These are phyloP conservation scores for Penicillium turbatum DNA, from an alignment of 495 filamentous ascomycete genomes.

Conservation along the genomic window DNA sequence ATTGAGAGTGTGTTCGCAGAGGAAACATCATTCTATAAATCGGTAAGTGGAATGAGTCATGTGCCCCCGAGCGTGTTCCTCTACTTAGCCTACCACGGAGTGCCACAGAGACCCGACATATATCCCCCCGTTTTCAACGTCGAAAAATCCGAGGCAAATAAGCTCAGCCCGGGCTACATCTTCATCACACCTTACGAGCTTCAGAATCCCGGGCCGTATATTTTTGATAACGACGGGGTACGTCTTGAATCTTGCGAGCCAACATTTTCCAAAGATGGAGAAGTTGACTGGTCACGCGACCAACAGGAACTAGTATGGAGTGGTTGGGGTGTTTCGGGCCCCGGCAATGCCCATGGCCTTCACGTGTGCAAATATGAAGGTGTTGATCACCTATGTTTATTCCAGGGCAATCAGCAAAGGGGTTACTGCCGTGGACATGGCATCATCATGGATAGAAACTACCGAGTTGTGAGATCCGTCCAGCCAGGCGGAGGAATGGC, in stretches of 20 bases:
- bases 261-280: neutral
- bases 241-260: conserved; percentile 8
- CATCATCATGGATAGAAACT: conserved; percentile 49
- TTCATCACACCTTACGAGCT: conserved; percentile 42
- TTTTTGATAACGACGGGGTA: conserved; percentile 44
- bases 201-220: conserved; percentile 41
- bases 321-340: conserved; percentile 40
- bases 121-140: conserved; percentile 34
- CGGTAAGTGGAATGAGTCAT: conserved; percentile 12
- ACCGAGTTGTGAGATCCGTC: conserved; percentile 45
- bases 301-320: conserved; percentile 45
- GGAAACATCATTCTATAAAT: conserved; percentile 26
- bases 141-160: conserved; percentile 24
- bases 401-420: conserved; percentile 51
- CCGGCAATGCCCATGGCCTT: conserved; percentile 41
- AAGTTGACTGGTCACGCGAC: conserved; percentile 12
- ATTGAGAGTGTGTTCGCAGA: conserved; percentile 13
- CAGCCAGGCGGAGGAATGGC: conserved; percentile 45
- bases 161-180: conserved; percentile 41
- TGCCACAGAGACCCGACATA: conserved; percentile 39
- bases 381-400: conserved; percentile 49
- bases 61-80: neutral
- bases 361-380: conserved; percentile 48
- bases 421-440: conserved; percentile 53
- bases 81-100: neutral